Conservation (phyloP, 2,329 filamentous ascomycete genomes). For the Torrubiella hemipterigena region DNA sequence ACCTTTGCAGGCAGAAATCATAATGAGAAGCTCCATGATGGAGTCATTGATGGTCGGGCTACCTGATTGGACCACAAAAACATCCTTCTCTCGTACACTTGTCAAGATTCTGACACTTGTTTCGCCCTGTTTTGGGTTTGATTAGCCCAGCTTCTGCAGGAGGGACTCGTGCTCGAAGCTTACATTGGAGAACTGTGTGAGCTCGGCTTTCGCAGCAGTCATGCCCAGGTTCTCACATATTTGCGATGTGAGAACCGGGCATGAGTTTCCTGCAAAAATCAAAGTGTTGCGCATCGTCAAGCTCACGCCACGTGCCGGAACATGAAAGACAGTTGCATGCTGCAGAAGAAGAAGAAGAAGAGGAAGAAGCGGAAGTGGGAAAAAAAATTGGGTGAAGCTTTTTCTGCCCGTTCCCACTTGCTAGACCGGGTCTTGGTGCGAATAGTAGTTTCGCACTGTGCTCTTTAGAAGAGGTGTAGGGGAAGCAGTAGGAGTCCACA, state of each 20-base stretch:
- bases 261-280: conserved; percentile 57
- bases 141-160: background rate
- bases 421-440: background rate
- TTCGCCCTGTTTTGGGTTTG: conserved; percentile 38
- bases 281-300: conserved; percentile 50
- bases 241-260: conserved; percentile 49
- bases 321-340: too few relatives aligned
- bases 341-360: conserved; percentile 11
- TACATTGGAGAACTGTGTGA: conserved; percentile 61
- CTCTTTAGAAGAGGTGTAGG: background rate
- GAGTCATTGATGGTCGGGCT: conserved; percentile 95
- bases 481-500: too few relatives aligned
- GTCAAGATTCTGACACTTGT: conserved; percentile 58
- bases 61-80: conserved; percentile 96
- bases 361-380: conserved; percentile 12
- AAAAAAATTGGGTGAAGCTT: conserved; percentile 9
- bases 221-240: conserved; percentile 60
- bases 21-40: conserved; percentile 97
- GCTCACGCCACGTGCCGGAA: conserved; percentile 14
- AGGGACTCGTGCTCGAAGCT: too few relatives aligned
- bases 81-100: conserved; percentile 90
- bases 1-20: conserved; percentile 97
- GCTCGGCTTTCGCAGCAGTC: conserved; percentile 50
- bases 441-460: background rate
- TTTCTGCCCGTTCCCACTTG: conserved; percentile 4